Evolutionary conservation across 2,329 filamentous ascomycete genomes (phyloP), one percentile per base, ranked within the genome.

Genomic region (Beauveria caledonica): DNA sequence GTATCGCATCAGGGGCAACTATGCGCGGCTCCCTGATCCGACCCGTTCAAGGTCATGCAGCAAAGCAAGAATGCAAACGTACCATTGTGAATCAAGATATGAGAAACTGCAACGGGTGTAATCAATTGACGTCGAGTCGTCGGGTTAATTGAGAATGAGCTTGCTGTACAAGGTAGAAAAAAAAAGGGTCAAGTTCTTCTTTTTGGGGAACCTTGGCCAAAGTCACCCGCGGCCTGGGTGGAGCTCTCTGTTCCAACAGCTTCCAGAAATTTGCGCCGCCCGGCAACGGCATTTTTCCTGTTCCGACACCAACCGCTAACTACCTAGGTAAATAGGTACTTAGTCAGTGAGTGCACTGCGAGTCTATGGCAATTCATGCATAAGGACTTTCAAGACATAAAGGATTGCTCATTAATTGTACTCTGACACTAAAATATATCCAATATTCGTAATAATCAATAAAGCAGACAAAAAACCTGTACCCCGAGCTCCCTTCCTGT

Each of bases 221-320:
- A 49, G 36, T 40, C 54, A 57, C 45, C 42, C 44, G 29, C 54
- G 8, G 7, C 29, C 19, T 49, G 45, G 21, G 54, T 58, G 54
- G 54, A 58, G 54, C 44, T 58, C 44, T 57, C 45, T 58, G 11
- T 66, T 66, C 64, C 50, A 64, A 64, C 45, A 63, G 63, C 58
- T 66, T 65, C 64, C 62, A 65, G 62, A 63, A 60, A 60, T 60
- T 60, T 48, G 58, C 50, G 50, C 27, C 27, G 40, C 49, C 60
- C 60, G 60, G 60, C 60, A 62, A 62, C 42, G 55, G 39, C 60
- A 54, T 62, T 58, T 62, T 57, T 56, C 54, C 60, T 21, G 55
- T 27, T 62, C 60, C 60, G 60, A 52, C 54, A 23, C 27, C 40
- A 54, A 17, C 49, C 29, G 36, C 51, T 8, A 33, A 7, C 5